phyloP scores from a whole-genome alignment of 2,329 filamentous ascomycete genomes.

The Leptographium radiaticola region DNA sequence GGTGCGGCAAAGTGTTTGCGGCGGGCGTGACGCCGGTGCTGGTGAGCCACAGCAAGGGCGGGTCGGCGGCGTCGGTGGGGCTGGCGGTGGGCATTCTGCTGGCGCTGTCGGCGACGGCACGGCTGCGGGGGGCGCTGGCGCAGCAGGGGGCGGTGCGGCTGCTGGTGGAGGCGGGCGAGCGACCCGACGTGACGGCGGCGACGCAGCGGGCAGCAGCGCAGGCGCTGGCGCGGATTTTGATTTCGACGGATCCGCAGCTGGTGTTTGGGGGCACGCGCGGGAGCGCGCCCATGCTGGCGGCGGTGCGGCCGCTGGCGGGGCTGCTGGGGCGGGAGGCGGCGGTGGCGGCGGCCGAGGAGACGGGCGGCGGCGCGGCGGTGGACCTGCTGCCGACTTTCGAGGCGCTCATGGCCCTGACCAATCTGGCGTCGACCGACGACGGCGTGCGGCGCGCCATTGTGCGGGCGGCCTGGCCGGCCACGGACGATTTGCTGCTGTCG shows the following conservation, averaged over 20 bases:
- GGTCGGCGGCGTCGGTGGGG: slow-evolving; percentile 55
- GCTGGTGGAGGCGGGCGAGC: slow-evolving; percentile 51
- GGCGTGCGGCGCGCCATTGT: slow-evolving; percentile 57
- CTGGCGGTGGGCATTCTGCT: slow-evolving; percentile 67
- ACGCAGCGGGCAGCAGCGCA: slow-evolving; percentile 50
- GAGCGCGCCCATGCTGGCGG: slow-evolving; percentile 60
- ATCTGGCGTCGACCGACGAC: slow-evolving; percentile 68
- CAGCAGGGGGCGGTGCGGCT: slow-evolving; percentile 91
- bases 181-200: slow-evolving; percentile 19
- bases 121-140: slow-evolving; percentile 64
- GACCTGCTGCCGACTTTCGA: slow-evolving; percentile 87
- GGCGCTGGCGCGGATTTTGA: slow-evolving; percentile 71
- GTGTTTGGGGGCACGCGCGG: slow-evolving; percentile 63
- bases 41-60: slow-evolving; percentile 60
- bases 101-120: slow-evolving; percentile 60
- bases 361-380: slow-evolving; percentile 37
- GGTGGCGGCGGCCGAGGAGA: slow-evolving; percentile 42
- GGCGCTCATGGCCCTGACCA: slow-evolving; percentile 80
- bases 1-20: slow-evolving; percentile 69
- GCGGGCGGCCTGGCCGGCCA: slow-evolving; percentile 55
- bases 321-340: slow-evolving; percentile 46
- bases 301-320: slow-evolving; percentile 68
- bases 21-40: slow-evolving; percentile 66
- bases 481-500: slow-evolving; percentile 75
- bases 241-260: slow-evolving; percentile 71